Base-by-base conservation (phyloP, 495 filamentous ascomycete genomes). In the Penicillium steckii region DNA sequence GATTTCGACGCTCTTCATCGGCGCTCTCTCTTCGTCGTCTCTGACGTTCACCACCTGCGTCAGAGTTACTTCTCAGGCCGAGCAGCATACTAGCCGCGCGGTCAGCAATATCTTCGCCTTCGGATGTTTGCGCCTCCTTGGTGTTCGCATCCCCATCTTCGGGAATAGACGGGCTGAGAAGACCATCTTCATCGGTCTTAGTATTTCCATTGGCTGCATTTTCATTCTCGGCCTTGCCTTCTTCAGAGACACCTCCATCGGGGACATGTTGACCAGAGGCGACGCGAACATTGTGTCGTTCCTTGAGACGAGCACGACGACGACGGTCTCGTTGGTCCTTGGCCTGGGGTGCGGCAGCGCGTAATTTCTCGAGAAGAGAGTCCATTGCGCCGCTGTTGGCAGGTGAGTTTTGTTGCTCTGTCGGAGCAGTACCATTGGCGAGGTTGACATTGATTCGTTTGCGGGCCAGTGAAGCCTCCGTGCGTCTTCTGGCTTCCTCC, bases 351-450 rank as follows among this genome's bases (percentile, higher is more conserved):
- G 90, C 92, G 2, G 94, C 94, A 30, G 91, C 91, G 46, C 94
- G 88, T 46, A 98, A 75, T 71, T 97, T 97, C 82, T 96, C 89
- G 30, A 98, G 81, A n/a, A 98, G 77, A 12, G 85, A 87, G 73
- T 98, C 94, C 91, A 98, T 97, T 29, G 93, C 95, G 37, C 94
- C 95, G 38, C 90, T 87, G 26, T 85, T 81, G 26, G 79, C 81
- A n/a, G 93, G 88, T 8, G 89, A 87, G 17, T 79, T 73, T 2
- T 84, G 82, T 6, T 47, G 42, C 17, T 78, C 74, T 3, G 70
- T 71, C n/a, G 72, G 70, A 12, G 72, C 55, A n/a, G 59, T 57
- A 41, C 71, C 62, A 44, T 74, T 79, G 41, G 76, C 72, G 38
- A 81, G 78, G 32, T 80, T 74, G 35, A 84, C 72, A 57, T 88